Evolutionary conservation across 208 protist species (phyloP).

Genomic region (Porcisia hertigi): DNA sequence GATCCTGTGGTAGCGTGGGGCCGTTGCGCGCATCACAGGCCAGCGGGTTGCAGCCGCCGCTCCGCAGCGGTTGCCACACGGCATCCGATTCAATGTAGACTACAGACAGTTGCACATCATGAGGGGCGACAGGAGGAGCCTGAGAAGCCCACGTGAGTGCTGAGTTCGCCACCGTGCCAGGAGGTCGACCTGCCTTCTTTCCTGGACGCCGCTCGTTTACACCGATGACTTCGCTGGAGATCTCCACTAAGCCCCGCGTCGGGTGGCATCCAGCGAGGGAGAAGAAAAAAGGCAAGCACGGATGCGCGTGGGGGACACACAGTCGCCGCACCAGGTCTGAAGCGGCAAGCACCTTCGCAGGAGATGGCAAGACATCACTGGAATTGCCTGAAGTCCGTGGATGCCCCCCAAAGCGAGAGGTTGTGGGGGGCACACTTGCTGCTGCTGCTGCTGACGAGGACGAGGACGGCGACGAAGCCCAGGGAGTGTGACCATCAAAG

Average conservation of each 20-base stretch:
- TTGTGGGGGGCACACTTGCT: not conserved
- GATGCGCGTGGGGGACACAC: conserved; percentile 20
- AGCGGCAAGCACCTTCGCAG: conserved; percentile 17
- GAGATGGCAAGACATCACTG: not conserved
- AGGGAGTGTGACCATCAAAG: not conserved
- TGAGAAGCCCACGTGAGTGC: not conserved
- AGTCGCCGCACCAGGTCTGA: conserved; percentile 24
- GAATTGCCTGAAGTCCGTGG: not conserved
- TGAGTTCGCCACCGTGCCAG: not conserved
- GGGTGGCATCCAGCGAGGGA: not conserved
- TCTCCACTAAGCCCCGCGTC: not conserved
- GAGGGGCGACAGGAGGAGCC: conserved; percentile 17
- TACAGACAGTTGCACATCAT: conserved; percentile 25
- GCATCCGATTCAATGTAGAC: conserved; percentile 14
- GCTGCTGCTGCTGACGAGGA: not conserved
- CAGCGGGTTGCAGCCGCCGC: not conserved
- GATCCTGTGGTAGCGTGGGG: not conserved
- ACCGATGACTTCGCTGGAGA: not conserved
- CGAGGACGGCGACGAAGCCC: not conserved
- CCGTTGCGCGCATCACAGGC: not conserved
- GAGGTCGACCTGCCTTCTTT: conserved; percentile 3
- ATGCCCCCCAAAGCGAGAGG: not conserved
- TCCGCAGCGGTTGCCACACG: not conserved
- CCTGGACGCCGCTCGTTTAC: not conserved
- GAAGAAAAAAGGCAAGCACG: not conserved